Conservation (phyloP, 345 rosid genomes). For the Combretum micranthum region DNA sequence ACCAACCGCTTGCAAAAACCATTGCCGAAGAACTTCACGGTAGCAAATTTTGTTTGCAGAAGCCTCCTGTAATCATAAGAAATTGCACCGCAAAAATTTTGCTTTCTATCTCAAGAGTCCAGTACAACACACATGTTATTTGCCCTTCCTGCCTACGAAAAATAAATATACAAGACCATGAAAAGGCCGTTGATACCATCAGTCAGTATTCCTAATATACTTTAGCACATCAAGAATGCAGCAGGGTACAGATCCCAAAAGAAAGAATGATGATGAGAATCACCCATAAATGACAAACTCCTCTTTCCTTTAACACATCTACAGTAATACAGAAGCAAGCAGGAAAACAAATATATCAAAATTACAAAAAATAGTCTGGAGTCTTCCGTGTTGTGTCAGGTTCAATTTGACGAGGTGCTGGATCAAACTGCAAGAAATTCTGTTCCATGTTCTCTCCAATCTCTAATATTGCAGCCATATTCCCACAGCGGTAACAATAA, state of each 20-base stretch:
- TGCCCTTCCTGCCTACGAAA: conserved; percentile 17
- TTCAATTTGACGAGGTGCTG: conserved; percentile 88
- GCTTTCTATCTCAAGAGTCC: conserved; percentile 8
- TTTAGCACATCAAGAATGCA: conserved; percentile 24
- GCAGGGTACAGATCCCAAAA: conserved; percentile 29
- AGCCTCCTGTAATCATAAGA: neutral
- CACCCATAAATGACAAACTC: conserved; percentile 38
- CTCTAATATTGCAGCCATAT: conserved; percentile 96
- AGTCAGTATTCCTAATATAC: conserved; percentile 18
- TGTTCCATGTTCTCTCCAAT: conserved; percentile 94
- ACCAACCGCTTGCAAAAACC: too few species aligned
- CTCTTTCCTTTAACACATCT: conserved; percentile 35
- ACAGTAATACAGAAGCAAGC: conserved; percentile 28
- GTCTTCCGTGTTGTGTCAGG: conserved; percentile 95
- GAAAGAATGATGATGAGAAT: conserved; percentile 29
- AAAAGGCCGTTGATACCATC: conserved; percentile 20
- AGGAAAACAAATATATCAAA: conserved; percentile 18
- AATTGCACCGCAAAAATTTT: conserved; percentile 2
- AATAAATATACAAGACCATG: conserved; percentile 23
- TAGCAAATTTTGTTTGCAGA: neutral
- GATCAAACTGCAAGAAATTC: conserved; percentile 90
- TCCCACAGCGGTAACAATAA: conserved; percentile 91
- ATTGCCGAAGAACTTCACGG: too few species aligned
- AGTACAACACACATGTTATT: conserved; percentile 22
- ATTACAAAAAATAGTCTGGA: conserved; percentile 96